These are phyloP conservation scores for Cryptococcus floricola DNA, from an alignment of 1,284 basidiomycete genomes.

Conservation along the genomic window DNA sequence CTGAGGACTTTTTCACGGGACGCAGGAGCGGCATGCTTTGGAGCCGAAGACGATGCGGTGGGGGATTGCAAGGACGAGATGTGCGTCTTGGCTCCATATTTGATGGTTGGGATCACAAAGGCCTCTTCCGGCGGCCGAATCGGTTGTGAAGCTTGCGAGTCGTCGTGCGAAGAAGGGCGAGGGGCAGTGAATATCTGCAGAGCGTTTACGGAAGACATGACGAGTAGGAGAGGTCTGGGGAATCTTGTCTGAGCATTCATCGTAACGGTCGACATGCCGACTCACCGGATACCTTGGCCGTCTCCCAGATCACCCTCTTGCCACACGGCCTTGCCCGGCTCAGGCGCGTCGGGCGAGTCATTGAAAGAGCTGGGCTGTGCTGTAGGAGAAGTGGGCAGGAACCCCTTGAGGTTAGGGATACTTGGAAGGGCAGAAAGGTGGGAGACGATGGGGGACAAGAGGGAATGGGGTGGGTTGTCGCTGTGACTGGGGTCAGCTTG, in stretches of 20 bases:
- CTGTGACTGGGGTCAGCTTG: constrained; percentile 14
- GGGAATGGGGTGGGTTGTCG: constrained; percentile 15
- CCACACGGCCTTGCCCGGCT: constrained; percentile 22
- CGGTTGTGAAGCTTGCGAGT: constrained; percentile 30
- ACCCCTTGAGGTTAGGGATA: constrained; percentile 23
- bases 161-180: constrained; percentile 24
- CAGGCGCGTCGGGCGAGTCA: neutral
- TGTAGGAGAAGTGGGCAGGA: constrained; percentile 22
- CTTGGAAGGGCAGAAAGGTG: constrained; percentile 17
- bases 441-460: constrained; percentile 29
- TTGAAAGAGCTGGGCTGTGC: neutral
- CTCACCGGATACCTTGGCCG: constrained; percentile 21
- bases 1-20: constrained; percentile 2
- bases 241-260: neutral
- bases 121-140: constrained; percentile 36
- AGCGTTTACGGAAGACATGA: constrained; percentile 20
- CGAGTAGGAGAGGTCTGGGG: constrained; percentile 26
- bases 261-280: neutral
- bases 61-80: neutral
- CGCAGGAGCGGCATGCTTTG: neutral
- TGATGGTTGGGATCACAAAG: constrained; percentile 25
- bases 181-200: constrained; percentile 34
- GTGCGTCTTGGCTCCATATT: constrained; percentile 13
- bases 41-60: neutral
- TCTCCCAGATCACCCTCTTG: constrained; percentile 32